phyloP scores from a whole-genome alignment of 495 filamentous ascomycete species.

The Penicillium robsamsonii region DNA sequence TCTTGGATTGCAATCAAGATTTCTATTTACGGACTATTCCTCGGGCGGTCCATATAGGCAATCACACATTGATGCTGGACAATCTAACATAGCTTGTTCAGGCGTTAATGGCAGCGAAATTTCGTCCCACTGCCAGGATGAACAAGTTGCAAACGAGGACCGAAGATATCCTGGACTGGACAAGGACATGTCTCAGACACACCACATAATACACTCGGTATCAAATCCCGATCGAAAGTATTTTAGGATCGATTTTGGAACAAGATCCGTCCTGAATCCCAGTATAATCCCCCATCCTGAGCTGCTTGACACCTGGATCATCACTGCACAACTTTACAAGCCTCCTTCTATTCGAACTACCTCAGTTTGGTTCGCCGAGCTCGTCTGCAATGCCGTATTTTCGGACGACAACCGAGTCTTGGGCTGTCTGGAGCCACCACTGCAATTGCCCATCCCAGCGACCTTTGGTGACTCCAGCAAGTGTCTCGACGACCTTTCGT shows the following conservation, averaged over 20 bases:
- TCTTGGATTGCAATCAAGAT: conserved; percentile 5
- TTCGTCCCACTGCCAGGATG: neutral
- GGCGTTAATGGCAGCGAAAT: neutral
- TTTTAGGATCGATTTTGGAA: conserved; percentile 45
- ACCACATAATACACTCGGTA: conserved; percentile 40
- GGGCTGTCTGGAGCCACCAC: conserved; percentile 35
- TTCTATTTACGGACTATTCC: conserved; percentile 1
- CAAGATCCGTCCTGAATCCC: conserved; percentile 42
- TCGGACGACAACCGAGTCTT: conserved; percentile 29
- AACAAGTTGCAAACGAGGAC: neutral
- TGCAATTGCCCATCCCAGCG: conserved; percentile 40
- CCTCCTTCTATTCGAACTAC: neutral
- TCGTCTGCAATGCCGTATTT: conserved; percentile 48
- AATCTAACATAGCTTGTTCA: neutral
- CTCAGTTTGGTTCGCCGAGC: conserved; percentile 34
- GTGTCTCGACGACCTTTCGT: conserved; percentile 39
- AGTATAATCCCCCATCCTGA: conserved; percentile 54
- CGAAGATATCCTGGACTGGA: neutral
- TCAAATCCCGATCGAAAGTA: conserved; percentile 39
- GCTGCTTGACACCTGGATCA: conserved; percentile 41
- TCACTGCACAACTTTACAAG: conserved; percentile 43
- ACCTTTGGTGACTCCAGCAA: conserved; percentile 34
- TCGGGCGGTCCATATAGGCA: neutral
- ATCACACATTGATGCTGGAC: conserved; percentile 1
- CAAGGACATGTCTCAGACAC: conserved; percentile 19